A percentile compares a stretch with the other conserved stretches of the same genome.
These are phyloP conservation scores for Ostreobium quekettii DNA, from an alignment of 139 green algal species.

Conservation along the genomic window DNA sequence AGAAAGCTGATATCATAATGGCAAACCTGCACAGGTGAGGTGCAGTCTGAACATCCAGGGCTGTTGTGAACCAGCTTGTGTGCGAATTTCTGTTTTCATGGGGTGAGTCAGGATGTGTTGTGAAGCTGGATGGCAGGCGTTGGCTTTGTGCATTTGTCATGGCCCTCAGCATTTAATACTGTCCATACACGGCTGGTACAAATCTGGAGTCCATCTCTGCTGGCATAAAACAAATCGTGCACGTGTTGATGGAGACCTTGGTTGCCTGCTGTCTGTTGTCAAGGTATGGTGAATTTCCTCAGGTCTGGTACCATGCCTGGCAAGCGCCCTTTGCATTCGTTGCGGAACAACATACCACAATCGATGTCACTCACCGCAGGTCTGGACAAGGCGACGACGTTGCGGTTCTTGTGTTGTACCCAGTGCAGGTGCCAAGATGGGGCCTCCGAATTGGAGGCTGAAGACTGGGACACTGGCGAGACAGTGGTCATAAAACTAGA, in stretches of 20 bases:
- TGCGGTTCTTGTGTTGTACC: neutral
- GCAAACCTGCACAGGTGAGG: conserved; percentile 57
- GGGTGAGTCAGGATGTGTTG: neutral
- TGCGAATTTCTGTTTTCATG: neutral
- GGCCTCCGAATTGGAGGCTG: conserved; percentile 32
- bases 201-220: neutral
- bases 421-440: conserved; percentile 23
- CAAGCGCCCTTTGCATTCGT: no score
- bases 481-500: conserved; percentile 48
- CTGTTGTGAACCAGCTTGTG: neutral
- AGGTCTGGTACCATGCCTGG: no score
- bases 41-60: conserved; percentile 15
- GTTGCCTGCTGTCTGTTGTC: no score
- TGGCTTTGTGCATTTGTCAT: neutral
- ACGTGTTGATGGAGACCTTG: no score
- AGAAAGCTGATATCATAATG: conserved; percentile 66
- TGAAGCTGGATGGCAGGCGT: neutral
- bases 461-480: conserved; percentile 76
- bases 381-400: neutral
- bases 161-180: neutral
- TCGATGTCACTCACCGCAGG: no score
- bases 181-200: neutral
- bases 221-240: neutral
- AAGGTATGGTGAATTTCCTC: no score
- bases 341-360: no score